Conservation (phyloP, 176 grass and related monocot genomes). For the Triticum dicoccoides region DNA sequence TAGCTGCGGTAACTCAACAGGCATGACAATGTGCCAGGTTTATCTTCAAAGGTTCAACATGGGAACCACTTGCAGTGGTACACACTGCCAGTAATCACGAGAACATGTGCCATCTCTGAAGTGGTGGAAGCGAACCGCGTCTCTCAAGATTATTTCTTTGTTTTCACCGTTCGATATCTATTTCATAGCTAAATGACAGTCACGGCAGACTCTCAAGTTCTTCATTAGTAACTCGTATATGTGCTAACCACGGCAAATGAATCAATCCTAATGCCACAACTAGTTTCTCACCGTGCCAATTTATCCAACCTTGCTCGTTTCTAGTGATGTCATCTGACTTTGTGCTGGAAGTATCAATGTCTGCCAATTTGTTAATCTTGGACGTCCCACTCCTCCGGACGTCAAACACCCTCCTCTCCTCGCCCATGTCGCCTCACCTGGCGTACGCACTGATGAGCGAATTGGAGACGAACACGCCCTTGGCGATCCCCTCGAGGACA, state of each 20-base stretch:
- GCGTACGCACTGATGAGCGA: slow-evolving; percentile 63
- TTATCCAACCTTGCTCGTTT: slow-evolving; percentile 23
- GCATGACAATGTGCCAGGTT: too few species aligned
- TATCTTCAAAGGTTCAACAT: not conserved
- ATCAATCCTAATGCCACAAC: slow-evolving; percentile 63
- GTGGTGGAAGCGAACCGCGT: slow-evolving; percentile 39
- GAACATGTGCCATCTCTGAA: slow-evolving; percentile 44
- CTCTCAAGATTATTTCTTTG: slow-evolving; percentile 49
- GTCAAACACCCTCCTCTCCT: slow-evolving; percentile 46
- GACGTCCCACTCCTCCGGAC: slow-evolving; percentile 30
- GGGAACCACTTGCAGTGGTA: not conserved
- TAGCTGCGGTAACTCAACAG: too few species aligned
- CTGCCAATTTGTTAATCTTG: slow-evolving; percentile 34
- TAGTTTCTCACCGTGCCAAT: slow-evolving; percentile 64
- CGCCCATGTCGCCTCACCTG: slow-evolving; percentile 40
- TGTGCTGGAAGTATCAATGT: not conserved
- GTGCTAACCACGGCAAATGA: slow-evolving; percentile 40
- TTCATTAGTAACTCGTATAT: slow-evolving; percentile 54
- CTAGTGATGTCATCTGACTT: slow-evolving; percentile 18
- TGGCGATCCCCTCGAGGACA: slow-evolving; percentile 25
- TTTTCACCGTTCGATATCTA: slow-evolving; percentile 45
- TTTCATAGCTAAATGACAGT: slow-evolving; percentile 58
- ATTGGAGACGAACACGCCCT: slow-evolving; percentile 45
- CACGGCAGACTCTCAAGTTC: slow-evolving; percentile 60
- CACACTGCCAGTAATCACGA: slow-evolving; percentile 38